phyloP scores from a whole-genome alignment of 106 monocot species.

The Triglochin maritima region DNA sequence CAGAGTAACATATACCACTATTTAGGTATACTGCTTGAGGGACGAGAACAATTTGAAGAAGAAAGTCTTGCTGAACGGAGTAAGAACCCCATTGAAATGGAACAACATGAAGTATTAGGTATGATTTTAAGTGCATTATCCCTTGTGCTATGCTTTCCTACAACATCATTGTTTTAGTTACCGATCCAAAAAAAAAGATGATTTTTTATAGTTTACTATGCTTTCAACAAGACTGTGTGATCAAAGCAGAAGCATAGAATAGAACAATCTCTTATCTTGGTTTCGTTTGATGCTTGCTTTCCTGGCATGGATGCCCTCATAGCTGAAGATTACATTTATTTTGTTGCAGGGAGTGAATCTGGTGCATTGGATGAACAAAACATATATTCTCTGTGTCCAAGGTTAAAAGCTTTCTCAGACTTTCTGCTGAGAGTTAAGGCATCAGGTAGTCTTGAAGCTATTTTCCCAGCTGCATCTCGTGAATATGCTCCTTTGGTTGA shows the following conservation, averaged over 20 bases:
- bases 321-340: not conserved
- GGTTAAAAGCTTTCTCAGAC: slow-evolving; percentile 59
- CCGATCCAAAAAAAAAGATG: no score
- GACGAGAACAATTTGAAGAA: slow-evolving; percentile 18
- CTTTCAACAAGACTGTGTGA: no score
- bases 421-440: slow-evolving; percentile 62
- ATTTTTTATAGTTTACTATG: no score
- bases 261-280: not conserved
- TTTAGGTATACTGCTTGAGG: slow-evolving; percentile 18
- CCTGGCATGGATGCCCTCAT: not conserved
- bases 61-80: slow-evolving; percentile 5
- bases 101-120: not conserved
- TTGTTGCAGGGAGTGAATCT: slow-evolving; percentile 19
- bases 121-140: not conserved
- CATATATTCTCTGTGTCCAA: slow-evolving; percentile 48
- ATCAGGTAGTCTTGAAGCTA: slow-evolving; percentile 49
- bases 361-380: slow-evolving; percentile 16
- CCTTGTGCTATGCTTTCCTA: not conserved
- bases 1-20: slow-evolving; percentile 15
- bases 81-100: not conserved
- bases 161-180: no score
- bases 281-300: not conserved
- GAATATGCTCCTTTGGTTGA: slow-evolving; percentile 69
- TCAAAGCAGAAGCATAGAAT: not conserved
- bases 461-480: slow-evolving; percentile 67